phyloP scores from a whole-genome alignment of 805 yeast species.

The Kazachstania viticola region DNA sequence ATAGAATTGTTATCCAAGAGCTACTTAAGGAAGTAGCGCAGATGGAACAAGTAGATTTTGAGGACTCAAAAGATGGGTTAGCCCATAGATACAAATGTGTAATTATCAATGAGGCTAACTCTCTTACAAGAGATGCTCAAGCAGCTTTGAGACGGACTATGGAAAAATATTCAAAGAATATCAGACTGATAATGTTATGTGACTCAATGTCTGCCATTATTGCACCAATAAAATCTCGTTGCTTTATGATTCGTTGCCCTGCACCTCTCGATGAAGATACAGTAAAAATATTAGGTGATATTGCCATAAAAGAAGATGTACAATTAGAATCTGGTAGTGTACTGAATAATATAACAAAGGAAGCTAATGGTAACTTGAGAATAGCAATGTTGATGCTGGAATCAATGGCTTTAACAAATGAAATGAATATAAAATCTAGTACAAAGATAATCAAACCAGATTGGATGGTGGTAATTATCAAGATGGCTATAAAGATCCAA shows the following conservation, averaged over 20 bases:
- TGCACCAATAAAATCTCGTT: slow-evolving; percentile 89
- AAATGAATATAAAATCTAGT: slow-evolving; percentile 31
- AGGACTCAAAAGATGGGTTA: slow-evolving; percentile 31
- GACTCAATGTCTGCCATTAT: slow-evolving; percentile 87
- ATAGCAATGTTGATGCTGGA: slow-evolving; percentile 70
- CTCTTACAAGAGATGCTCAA: slow-evolving; percentile 84
- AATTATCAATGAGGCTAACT: slow-evolving; percentile 84
- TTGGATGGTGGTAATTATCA: slow-evolving; percentile 75
- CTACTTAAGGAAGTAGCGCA: slow-evolving; percentile 88
- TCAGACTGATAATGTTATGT: slow-evolving; percentile 74
- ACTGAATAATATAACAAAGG: slow-evolving; percentile 40
- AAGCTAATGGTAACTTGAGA: slow-evolving; percentile 63
- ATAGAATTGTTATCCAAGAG: slow-evolving; percentile 90
- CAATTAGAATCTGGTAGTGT: slow-evolving; percentile 32
- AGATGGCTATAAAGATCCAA: slow-evolving; percentile 48
- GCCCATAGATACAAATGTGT: slow-evolving; percentile 63
- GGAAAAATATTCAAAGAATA: slow-evolving; percentile 86
- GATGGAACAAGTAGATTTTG: slow-evolving; percentile 86
- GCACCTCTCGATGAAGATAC: slow-evolving; percentile 62
- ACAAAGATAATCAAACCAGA: slow-evolving; percentile 62
- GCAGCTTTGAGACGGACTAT: slow-evolving; percentile 91
- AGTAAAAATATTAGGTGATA: slow-evolving; percentile 38
- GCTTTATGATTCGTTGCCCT: slow-evolving; percentile 75
- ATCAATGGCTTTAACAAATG: slow-evolving; percentile 65
- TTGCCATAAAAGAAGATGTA: slow-evolving; percentile 47